Evolutionary conservation across 116 monocot genomes (phyloP).

Genomic region (Cymodocea nodosa): DNA sequence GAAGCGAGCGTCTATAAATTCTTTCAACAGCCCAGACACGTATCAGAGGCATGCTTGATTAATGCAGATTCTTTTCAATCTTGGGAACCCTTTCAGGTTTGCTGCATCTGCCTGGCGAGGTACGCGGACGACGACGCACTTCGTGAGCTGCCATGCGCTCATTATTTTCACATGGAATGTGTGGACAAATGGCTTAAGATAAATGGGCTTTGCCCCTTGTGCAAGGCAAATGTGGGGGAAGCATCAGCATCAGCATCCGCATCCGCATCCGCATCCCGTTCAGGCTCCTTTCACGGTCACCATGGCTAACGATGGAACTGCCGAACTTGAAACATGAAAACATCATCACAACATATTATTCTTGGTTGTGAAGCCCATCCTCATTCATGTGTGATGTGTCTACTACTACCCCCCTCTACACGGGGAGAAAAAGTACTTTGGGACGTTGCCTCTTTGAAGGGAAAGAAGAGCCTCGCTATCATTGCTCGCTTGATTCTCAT

Average conservation of each 20-base stretch:
- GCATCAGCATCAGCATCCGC: constrained; percentile 1
- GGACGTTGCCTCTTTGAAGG: too few species aligned
- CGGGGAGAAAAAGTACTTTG: too few species aligned
- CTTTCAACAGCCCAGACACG: too few species aligned
- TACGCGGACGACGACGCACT: constrained; percentile 40
- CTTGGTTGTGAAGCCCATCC: too few species aligned
- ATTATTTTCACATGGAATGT: constrained; percentile 53
- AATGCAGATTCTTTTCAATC: too few species aligned
- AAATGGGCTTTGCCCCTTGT: constrained; percentile 46
- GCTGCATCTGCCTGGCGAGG: constrained; percentile 50
- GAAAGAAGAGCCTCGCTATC: too few species aligned
- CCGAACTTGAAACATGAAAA: too few species aligned
- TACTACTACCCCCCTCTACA: too few species aligned
- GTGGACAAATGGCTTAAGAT: constrained; percentile 58
- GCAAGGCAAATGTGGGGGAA: constrained; percentile 33
- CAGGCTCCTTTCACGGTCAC: neutral
- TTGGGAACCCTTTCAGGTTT: constrained; percentile 24
- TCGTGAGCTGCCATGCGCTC: constrained; percentile 43
- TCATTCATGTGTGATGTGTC: too few species aligned
- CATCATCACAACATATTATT: too few species aligned
- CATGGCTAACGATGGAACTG: constrained; percentile 1
- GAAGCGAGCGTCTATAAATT: too few species aligned
- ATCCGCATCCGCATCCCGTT: neutral
- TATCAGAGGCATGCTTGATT: neutral
- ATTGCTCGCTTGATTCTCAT: too few species aligned